These are phyloP conservation scores for Tephrocybe sp. DNA, from an alignment of 768 basidiomycete genomes.

Conservation along the genomic window DNA sequence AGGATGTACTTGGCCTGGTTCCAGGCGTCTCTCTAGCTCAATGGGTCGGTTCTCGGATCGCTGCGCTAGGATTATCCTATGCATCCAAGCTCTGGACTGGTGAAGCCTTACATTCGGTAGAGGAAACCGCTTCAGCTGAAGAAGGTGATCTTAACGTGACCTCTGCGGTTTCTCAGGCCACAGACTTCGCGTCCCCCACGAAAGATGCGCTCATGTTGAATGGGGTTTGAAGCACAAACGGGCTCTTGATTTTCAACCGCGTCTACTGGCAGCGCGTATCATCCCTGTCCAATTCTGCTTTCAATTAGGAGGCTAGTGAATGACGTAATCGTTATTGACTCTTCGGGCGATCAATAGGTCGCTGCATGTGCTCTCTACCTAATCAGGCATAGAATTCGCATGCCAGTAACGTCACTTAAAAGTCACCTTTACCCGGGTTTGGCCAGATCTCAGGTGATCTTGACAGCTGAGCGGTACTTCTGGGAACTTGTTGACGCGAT, in stretches of 20 bases:
- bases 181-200: slow-evolving; percentile 13
- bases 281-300: background rate
- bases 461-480: slow-evolving; percentile 14
- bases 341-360: slow-evolving; percentile 8
- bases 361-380: slow-evolving; percentile 13
- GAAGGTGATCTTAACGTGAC: slow-evolving; percentile 16
- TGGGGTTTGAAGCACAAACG: slow-evolving; percentile 10
- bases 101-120: slow-evolving; percentile 10
- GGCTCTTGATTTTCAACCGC: slow-evolving; percentile 10
- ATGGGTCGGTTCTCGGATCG: slow-evolving; percentile 65
- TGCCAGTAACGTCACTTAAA: slow-evolving; percentile 9
- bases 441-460: slow-evolving; percentile 16
- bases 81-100: slow-evolving; percentile 31
- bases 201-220: slow-evolving; percentile 23
- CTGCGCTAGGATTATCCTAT: slow-evolving; percentile 55
- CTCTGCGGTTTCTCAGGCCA: slow-evolving; percentile 9
- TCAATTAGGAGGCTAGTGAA: slow-evolving; percentile 7
- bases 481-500: slow-evolving; percentile 8
- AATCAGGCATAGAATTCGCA: slow-evolving; percentile 15
- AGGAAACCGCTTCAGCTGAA: slow-evolving; percentile 12
- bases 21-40: slow-evolving; percentile 66
- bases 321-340: slow-evolving; percentile 15
- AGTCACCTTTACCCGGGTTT: slow-evolving; percentile 17
- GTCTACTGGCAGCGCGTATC: slow-evolving; percentile 5
- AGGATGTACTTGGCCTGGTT: slow-evolving; percentile 70